Evolutionary conservation across 805 yeast genomes (phyloP).

Genomic region (Starmerella lactis-condensi): DNA sequence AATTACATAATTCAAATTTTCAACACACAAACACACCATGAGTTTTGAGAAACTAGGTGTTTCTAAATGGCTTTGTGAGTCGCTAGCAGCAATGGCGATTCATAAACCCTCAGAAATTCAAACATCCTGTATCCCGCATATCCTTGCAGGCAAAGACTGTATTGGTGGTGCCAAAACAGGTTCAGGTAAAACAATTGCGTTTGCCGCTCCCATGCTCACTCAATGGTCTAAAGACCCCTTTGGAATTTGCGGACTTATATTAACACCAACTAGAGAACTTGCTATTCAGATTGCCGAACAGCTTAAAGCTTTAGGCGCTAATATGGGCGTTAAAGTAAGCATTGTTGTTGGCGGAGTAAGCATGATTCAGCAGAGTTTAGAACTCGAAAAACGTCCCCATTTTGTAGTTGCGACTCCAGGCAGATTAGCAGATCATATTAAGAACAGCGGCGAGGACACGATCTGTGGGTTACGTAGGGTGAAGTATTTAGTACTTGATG

Average conservation of each 20-base stretch:
- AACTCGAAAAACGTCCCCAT: slow-evolving; percentile 70
- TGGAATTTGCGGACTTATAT: slow-evolving; percentile 73
- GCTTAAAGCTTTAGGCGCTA: slow-evolving; percentile 77
- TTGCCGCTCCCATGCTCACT: slow-evolving; percentile 92
- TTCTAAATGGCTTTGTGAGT: slow-evolving; percentile 70
- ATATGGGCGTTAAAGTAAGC: slow-evolving; percentile 64
- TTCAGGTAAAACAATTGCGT: slow-evolving; percentile 92
- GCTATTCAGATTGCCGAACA: slow-evolving; percentile 97
- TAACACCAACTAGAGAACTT: slow-evolving; percentile 80
- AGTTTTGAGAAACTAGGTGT: slow-evolving; percentile 49
- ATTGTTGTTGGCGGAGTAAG: slow-evolving; percentile 92
- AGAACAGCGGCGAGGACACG: slow-evolving; percentile 77
- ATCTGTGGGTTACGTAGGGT: slow-evolving; percentile 59
- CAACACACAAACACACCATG: slow-evolving; percentile 10
- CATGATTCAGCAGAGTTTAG: slow-evolving; percentile 71
- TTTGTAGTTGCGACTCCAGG: slow-evolving; percentile 96
- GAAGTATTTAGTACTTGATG: slow-evolving; percentile 74
- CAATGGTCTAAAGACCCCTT: slow-evolving; percentile 90
- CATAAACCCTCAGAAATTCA: slow-evolving; percentile 75
- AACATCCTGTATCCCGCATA: slow-evolving; percentile 69
- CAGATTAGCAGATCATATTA: slow-evolving; percentile 76
- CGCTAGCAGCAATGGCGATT: slow-evolving; percentile 66
- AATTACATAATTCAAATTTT: not conserved
- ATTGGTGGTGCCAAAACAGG: slow-evolving; percentile 98
- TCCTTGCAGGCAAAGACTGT: slow-evolving; percentile 69